phyloP scores from a whole-genome alignment of 768 basidiomycete species.

The Pleurotus eryngii region DNA sequence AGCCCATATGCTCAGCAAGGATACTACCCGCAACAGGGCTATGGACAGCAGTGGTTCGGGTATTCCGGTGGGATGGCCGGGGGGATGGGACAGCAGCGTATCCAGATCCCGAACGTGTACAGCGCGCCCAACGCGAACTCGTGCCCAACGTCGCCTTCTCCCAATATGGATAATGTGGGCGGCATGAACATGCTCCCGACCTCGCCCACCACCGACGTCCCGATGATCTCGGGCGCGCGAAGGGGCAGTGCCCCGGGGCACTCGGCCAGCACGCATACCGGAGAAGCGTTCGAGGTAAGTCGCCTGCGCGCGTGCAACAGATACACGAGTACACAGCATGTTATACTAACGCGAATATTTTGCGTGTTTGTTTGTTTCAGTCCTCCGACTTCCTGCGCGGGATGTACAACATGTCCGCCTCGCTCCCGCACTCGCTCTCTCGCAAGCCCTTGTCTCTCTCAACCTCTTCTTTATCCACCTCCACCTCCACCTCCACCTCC shows the following conservation, averaged over 20 bases:
- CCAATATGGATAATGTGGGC: conserved; percentile 9
- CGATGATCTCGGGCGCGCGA: not conserved
- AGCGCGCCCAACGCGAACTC: conserved; percentile 45
- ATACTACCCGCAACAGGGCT: too few relatives aligned
- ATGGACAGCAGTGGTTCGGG: too few relatives aligned
- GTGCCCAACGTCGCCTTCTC: conserved; percentile 61
- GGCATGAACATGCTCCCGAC: conserved; percentile 47
- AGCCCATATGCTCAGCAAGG: too few relatives aligned
- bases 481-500: conserved; percentile 21
- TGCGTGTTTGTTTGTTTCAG: conserved; percentile 31
- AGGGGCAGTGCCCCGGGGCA: not conserved
- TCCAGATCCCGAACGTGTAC: conserved; percentile 66
- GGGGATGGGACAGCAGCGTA: conserved; percentile 49
- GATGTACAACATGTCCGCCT: conserved; percentile 37
- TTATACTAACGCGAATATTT: too few relatives aligned
- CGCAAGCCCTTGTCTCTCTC: too few relatives aligned
- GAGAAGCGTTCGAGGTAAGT: conserved; percentile 48
- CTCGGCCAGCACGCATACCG: conserved; percentile 33
- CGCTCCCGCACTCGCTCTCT: conserved; percentile 19
- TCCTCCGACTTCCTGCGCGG: conserved; percentile 47
- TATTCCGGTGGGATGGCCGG: too few relatives aligned
- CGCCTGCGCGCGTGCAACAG: too few relatives aligned
- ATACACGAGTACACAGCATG: too few relatives aligned
- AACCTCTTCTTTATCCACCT: conserved; percentile 44
- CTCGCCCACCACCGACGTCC: conserved; percentile 45